These are phyloP conservation scores for Globisporangium heterothallicum DNA, from an alignment of 352 stramenopile species.

Conservation along the genomic window DNA sequence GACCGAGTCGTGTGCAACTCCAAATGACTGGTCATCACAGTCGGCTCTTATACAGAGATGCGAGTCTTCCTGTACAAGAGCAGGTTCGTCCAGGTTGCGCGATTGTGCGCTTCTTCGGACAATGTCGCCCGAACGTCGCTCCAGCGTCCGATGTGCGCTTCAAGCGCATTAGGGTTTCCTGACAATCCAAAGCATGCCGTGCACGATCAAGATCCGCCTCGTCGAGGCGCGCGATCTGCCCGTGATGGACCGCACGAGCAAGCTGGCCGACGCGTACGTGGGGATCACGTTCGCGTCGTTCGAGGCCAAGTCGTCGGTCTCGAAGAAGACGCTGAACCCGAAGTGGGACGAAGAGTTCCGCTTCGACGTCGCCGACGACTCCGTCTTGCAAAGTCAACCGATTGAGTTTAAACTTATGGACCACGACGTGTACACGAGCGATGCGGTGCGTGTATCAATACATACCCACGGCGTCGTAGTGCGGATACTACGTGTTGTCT, in stretches of 20 bases:
- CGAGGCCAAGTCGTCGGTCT: conserved; percentile 86
- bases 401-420: conserved; percentile 97
- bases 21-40: conserved; percentile 3
- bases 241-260: conserved; percentile 77
- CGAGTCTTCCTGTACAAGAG: not conserved
- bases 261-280: conserved; percentile 84
- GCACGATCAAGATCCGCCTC: conserved; percentile 89
- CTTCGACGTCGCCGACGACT: conserved; percentile 98
- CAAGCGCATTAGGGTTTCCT: not conserved
- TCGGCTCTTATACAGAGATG: conserved; percentile 5
- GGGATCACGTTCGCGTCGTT: conserved; percentile 85
- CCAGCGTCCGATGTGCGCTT: not conserved
- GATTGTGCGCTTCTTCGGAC: not conserved
- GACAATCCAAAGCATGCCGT: conserved; percentile 50
- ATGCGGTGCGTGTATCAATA: conserved; percentile 50
- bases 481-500: not conserved
- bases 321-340: conserved; percentile 93
- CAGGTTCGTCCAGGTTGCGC: not conserved
- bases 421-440: conserved; percentile 91
- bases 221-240: conserved; percentile 86
- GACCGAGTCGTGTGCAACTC: not conserved
- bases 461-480: not conserved
- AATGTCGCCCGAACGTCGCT: conserved; percentile 13
- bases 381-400: conserved; percentile 96
- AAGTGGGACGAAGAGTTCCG: conserved; percentile 97